Percentiles rank a stretch among this genome's conserved stretches.
Evolutionary conservation across 2,329 filamentous ascomycete species (phyloP).

Genomic region (Cadophora luteo-olivacea): DNA sequence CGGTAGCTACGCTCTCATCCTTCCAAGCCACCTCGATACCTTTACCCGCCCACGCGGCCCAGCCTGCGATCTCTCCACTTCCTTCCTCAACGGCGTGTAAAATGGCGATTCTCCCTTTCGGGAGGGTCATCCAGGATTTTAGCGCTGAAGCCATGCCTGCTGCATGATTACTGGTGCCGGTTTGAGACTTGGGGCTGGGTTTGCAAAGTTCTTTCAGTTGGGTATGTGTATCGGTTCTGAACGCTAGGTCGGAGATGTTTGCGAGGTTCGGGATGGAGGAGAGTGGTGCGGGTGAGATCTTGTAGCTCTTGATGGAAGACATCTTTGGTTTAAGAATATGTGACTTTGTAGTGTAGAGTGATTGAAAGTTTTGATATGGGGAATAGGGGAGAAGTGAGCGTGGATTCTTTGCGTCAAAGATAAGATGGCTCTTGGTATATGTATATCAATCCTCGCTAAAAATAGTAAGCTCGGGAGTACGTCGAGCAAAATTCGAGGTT

Average conservation of each 20-base stretch:
- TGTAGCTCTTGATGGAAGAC: background rate
- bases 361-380: background rate
- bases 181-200: background rate
- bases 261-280: constrained; percentile 16
- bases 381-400: background rate
- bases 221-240: constrained; percentile 26
- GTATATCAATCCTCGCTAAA: too few relatives aligned
- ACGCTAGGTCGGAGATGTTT: constrained; percentile 21
- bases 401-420: too few relatives aligned
- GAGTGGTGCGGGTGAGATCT: background rate
- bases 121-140: background rate
- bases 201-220: constrained; percentile 27
- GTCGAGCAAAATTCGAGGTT: too few relatives aligned
- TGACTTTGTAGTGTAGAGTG: background rate
- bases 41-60: background rate
- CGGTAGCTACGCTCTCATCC: background rate
- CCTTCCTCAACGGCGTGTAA: background rate
- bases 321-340: background rate
- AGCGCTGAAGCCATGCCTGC: constrained; percentile 17
- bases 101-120: background rate
- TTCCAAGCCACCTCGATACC: background rate
- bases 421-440: too few relatives aligned
- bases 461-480: background rate
- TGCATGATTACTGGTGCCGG: background rate
- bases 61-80: background rate